Percentiles rank a stretch among this genome's conserved stretches.
Evolutionary conservation across 129 eudicot genomes (phyloP).

Genomic region (Flaveria bidentis): DNA sequence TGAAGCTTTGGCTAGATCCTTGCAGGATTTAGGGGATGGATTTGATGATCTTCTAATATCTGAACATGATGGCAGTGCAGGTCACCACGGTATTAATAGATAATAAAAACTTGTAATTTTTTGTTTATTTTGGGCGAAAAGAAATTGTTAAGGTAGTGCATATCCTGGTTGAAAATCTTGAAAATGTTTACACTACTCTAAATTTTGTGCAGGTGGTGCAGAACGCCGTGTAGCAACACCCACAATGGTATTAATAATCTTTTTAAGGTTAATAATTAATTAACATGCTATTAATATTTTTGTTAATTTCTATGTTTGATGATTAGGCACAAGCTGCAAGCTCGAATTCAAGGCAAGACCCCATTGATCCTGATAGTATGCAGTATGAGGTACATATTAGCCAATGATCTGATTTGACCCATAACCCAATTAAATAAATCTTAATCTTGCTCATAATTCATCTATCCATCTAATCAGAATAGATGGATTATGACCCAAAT

Average conservation of each 20-base stretch:
- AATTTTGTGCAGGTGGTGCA: conserved; percentile 42
- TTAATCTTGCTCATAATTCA: conserved; percentile 11
- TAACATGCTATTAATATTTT: neutral
- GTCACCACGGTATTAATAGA: conserved; percentile 17
- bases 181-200: conserved; percentile 9
- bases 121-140: neutral
- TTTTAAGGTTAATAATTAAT: neutral
- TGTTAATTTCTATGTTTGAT: conserved; percentile 11
- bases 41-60: conserved; percentile 46
- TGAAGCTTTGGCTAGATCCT: conserved; percentile 87
- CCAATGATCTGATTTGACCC: neutral
- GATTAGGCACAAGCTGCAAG: conserved; percentile 40
- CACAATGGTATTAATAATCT: conserved; percentile 38
- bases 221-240: conserved; percentile 48
- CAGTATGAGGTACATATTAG: conserved; percentile 67
- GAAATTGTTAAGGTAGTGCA: neutral
- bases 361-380: conserved; percentile 77
- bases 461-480: neutral
- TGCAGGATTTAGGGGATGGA: conserved; percentile 74
- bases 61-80: conserved; percentile 41
- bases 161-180: neutral
- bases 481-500: conserved; percentile 7
- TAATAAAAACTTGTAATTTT: neutral
- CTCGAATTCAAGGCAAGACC: conserved; percentile 46
- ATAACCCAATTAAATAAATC: neutral